phyloP scores from a whole-genome alignment of 2,329 filamentous ascomycete genomes.

The Alternaria novae-zelandiae region DNA sequence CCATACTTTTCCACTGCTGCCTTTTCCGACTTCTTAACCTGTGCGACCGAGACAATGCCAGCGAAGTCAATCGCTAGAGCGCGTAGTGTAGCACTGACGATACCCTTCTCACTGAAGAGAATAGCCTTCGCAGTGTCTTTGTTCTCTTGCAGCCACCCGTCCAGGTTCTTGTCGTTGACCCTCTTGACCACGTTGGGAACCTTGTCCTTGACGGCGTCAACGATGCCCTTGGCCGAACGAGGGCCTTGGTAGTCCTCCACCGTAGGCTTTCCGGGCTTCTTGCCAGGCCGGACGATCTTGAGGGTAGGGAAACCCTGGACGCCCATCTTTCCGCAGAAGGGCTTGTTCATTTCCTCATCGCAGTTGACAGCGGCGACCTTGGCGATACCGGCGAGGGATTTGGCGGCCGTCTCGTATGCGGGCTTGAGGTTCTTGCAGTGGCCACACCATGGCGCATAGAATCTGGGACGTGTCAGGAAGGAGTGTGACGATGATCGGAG shows the following conservation, averaged over 20 bases:
- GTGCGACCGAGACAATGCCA: constrained; percentile 77
- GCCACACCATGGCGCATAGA: constrained; percentile 97
- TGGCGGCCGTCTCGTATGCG: constrained; percentile 92
- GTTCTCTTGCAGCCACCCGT: constrained; percentile 72
- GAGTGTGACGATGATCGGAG: not conserved
- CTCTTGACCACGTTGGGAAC: constrained; percentile 91
- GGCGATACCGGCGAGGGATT: constrained; percentile 85
- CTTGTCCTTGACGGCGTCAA: constrained; percentile 81
- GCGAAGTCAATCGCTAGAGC: constrained; percentile 91
- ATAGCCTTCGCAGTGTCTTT: constrained; percentile 81
- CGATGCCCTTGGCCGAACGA: constrained; percentile 83
- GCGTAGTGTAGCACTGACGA: constrained; percentile 80
- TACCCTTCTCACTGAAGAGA: constrained; percentile 91
- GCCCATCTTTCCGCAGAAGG: constrained; percentile 82
- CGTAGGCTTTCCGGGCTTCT: constrained; percentile 77
- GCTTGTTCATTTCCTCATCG: constrained; percentile 91
- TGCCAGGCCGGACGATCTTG: constrained; percentile 87
- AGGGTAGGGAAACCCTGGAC: constrained; percentile 94
- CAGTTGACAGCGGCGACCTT: constrained; percentile 96
- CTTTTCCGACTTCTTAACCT: constrained; percentile 82
- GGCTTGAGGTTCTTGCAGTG: constrained; percentile 97
- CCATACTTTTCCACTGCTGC: constrained; percentile 75
- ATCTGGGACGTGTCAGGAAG: constrained; percentile 64
- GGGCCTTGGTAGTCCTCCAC: constrained; percentile 91
- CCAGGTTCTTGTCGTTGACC: constrained; percentile 78